These are phyloP conservation scores for Amylostereum areolatum DNA, from an alignment of 1,284 basidiomycete genomes.

Conservation along the genomic window DNA sequence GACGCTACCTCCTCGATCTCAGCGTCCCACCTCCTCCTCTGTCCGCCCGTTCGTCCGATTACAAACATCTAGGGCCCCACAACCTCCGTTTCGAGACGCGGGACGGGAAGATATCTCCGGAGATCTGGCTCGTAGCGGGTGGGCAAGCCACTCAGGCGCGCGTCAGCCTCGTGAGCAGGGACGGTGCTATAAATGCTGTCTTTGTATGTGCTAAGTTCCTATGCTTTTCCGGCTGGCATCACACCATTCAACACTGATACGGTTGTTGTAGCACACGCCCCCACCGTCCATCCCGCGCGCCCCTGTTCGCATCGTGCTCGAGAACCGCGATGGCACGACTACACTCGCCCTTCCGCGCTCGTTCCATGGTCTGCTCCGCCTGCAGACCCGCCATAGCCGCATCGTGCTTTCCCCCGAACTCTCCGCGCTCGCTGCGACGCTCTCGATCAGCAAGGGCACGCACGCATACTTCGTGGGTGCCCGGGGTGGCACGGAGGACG, in stretches of 20 bases:
- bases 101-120: constrained; percentile 4
- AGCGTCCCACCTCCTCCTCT: constrained; percentile 6
- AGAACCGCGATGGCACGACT: constrained; percentile 3
- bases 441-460: constrained; percentile 6
- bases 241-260: too few species aligned
- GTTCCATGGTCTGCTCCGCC: constrained; percentile 10
- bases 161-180: background rate
- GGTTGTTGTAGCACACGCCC: constrained; percentile 5
- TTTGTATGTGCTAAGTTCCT: background rate
- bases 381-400: constrained; percentile 7
- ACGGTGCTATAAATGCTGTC: background rate
- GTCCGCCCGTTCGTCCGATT: background rate
- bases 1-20: constrained; percentile 9
- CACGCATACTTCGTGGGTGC: constrained; percentile 10
- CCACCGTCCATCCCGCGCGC: constrained; percentile 6
- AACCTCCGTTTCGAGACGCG: constrained; percentile 6
- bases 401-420: constrained; percentile 7
- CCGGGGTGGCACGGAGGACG: constrained; percentile 10
- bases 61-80: background rate
- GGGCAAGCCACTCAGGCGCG: background rate
- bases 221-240: background rate
- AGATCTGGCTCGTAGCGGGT: background rate
- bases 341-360: constrained; percentile 10
- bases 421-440: background rate
- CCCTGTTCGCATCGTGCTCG: constrained; percentile 5